Conservation (phyloP, 2,329 filamentous ascomycete species). For the Acephala macrosclerotiorum region DNA sequence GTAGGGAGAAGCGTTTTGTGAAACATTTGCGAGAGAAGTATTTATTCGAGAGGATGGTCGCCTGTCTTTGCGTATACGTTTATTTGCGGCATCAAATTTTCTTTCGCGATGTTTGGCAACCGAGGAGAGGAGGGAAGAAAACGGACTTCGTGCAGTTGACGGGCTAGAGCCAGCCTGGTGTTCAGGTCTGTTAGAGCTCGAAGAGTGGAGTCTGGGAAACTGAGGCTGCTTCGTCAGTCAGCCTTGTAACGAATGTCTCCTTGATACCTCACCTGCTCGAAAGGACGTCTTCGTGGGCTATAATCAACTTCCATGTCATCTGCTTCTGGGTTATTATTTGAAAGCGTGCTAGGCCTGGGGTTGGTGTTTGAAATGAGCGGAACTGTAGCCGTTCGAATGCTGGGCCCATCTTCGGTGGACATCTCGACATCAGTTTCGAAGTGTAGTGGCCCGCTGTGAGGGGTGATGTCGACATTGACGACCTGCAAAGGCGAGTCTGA, state of each 20-base stretch:
- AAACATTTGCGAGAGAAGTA: neutral
- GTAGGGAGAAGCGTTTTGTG: neutral
- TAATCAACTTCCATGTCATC: neutral
- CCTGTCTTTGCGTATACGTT: neutral
- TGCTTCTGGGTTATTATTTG: neutral
- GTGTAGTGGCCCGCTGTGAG: neutral
- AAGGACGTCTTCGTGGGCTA: neutral
- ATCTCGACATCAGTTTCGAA: neutral
- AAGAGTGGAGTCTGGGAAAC: neutral
- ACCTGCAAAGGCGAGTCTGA: slow-evolving; percentile 40
- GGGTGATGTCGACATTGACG: slow-evolving; percentile 7
- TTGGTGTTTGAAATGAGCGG: neutral
- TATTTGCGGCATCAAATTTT: neutral
- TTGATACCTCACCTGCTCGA: neutral
- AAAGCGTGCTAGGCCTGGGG: neutral
- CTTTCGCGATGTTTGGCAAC: neutral
- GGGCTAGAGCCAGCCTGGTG: too few relatives aligned
- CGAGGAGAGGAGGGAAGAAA: neutral
- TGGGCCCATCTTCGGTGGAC: neutral
- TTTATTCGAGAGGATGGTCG: neutral
- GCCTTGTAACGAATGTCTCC: neutral
- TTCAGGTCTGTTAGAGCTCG: neutral
- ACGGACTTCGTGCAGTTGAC: neutral
- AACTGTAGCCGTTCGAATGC: neutral
- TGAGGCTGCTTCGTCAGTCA: neutral